A percentile compares a stretch with the other conserved stretches of the same genome.
These are phyloP conservation scores for Tephrocybe sp. DNA, from an alignment of 768 basidiomycete species.

Conservation along the genomic window DNA sequence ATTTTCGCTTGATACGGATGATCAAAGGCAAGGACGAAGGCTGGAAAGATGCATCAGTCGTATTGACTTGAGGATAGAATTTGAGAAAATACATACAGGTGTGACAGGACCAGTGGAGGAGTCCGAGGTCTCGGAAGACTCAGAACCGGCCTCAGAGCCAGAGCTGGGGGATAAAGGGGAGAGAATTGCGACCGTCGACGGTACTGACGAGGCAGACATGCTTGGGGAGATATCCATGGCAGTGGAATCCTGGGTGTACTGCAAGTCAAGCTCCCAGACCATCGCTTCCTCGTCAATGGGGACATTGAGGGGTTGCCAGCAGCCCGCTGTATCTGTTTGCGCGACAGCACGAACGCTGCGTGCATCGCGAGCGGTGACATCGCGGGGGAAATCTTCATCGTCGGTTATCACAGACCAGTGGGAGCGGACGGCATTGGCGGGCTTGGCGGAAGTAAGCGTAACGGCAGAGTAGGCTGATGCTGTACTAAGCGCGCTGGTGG, in stretches of 20 bases:
- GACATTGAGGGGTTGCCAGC: constrained; percentile 23
- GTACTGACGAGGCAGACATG: constrained; percentile 7
- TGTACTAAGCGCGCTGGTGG: constrained; percentile 15
- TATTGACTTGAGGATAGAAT: constrained; percentile 4
- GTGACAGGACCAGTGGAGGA: constrained; percentile 27
- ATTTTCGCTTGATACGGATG: constrained; percentile 39
- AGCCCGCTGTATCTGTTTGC: constrained; percentile 1
- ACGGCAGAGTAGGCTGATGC: constrained; percentile 8
- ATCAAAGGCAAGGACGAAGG: constrained; percentile 17
- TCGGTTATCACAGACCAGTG: constrained; percentile 14
- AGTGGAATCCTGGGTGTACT: constrained; percentile 8
- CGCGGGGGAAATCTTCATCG: constrained; percentile 12
- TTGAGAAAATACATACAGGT: constrained; percentile 23
- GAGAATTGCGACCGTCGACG: neutral
- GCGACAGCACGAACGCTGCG: constrained; percentile 11
- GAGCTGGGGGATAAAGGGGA: constrained; percentile 1
- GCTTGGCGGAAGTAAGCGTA: constrained; percentile 1
- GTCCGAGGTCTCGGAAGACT: constrained; percentile 11
- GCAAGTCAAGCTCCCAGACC: constrained; percentile 22
- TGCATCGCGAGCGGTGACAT: constrained; percentile 4
- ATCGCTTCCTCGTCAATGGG: constrained; percentile 25
- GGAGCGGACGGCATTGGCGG: constrained; percentile 13
- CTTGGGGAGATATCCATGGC: constrained; percentile 15
- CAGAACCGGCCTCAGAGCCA: constrained; percentile 12
- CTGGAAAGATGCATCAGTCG: neutral